These are phyloP conservation scores for Colletotrichum noveboracense DNA, from an alignment of 2,329 filamentous ascomycete genomes.

Conservation along the genomic window DNA sequence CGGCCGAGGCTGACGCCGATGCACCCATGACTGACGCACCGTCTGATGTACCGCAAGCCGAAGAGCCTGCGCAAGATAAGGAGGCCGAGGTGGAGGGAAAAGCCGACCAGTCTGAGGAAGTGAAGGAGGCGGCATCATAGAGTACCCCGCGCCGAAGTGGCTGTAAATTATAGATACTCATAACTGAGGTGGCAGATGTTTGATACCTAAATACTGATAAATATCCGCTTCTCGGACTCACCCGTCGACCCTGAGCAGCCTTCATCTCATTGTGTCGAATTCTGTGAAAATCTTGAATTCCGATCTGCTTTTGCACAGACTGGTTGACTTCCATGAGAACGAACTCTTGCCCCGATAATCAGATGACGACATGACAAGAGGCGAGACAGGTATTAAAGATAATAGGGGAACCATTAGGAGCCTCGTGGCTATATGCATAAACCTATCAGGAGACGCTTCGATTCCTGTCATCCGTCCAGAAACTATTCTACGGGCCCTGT, in stretches of 20 bases:
- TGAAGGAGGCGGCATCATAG: background rate
- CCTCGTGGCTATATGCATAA: background rate
- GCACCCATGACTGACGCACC: constrained; percentile 9
- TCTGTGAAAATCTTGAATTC: background rate
- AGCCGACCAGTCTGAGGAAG: background rate
- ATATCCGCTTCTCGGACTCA: background rate
- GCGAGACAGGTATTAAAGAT: background rate
- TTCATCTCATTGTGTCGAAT: background rate
- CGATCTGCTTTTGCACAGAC: background rate
- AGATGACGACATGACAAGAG: background rate
- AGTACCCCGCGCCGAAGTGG: too few species aligned
- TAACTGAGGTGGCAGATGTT: background rate
- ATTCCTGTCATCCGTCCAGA: background rate
- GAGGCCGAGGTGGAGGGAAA: background rate
- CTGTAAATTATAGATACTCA: background rate
- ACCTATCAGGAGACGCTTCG: background rate
- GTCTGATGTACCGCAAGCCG: background rate
- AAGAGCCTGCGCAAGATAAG: background rate
- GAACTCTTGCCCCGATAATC: background rate
- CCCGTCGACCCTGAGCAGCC: background rate
- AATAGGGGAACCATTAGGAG: background rate
- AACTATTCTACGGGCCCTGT: constrained; percentile 34
- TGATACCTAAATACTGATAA: constrained; percentile 6
- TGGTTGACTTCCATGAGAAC: background rate
- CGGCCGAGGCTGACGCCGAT: background rate